Conservation (phyloP, 2,329 filamentous ascomycete genomes). For the Zymoseptoria crescenta region DNA sequence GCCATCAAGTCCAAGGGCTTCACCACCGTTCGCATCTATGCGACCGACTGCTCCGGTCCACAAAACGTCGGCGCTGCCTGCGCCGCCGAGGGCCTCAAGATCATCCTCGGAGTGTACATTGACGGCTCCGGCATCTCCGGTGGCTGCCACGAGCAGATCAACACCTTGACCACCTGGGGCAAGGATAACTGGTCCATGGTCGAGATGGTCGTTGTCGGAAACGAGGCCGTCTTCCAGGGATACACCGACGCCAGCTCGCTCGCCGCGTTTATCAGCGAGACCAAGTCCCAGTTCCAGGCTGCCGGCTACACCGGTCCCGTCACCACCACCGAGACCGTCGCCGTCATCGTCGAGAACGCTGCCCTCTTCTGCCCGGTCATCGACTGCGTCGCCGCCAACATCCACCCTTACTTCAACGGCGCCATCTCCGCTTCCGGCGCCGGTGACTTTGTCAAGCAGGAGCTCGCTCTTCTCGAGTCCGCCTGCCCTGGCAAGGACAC, state of each 20-base stretch:
- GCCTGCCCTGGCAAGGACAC: conserved; percentile 65
- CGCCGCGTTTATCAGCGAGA: conserved; percentile 58
- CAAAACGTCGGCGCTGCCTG: conserved; percentile 65
- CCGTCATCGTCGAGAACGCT: conserved; percentile 61
- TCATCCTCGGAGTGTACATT: conserved; percentile 87
- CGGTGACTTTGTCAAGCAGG: conserved; percentile 65
- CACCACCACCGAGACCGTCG: conserved; percentile 81
- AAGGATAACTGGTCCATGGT: conserved; percentile 61
- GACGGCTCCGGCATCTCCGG: conserved; percentile 55
- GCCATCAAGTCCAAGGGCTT: conserved; percentile 44
- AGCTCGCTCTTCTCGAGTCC: conserved; percentile 62
- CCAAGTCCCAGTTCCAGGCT: conserved; percentile 54
- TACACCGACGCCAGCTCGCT: conserved; percentile 59
- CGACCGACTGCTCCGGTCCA: conserved; percentile 80
- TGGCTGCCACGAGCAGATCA: conserved; percentile 57
- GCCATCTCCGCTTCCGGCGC: conserved; percentile 55
- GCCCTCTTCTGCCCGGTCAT: conserved; percentile 60
- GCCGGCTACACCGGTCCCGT: conserved; percentile 58
- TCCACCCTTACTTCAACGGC: conserved; percentile 91
- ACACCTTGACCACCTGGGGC: conserved; percentile 67
- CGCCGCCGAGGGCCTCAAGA: conserved; percentile 58
- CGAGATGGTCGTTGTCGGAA: conserved; percentile 76
- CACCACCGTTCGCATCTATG: conserved; percentile 72
- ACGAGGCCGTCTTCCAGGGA: conserved; percentile 78
- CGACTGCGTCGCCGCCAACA: conserved; percentile 76